Conservation (phyloP, 164 flowering plant genomes). For the Tetrastigma voinierianum region DNA sequence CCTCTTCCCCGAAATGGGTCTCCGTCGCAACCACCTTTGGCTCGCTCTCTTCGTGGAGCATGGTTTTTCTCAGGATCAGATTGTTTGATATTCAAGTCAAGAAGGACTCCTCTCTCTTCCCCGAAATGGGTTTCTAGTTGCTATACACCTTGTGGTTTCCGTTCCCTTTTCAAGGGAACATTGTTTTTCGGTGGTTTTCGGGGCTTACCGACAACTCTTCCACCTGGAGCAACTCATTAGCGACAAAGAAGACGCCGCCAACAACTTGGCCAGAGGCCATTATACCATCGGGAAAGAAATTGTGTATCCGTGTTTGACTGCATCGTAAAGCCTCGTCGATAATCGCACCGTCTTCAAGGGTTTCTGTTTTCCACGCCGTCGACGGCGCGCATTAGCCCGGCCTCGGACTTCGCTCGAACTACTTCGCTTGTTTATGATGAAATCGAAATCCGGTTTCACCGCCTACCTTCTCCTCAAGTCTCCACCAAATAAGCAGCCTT, state of each 20-base stretch:
- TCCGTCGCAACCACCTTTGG: too few species aligned
- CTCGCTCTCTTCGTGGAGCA: too few species aligned
- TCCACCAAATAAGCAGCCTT: constrained; percentile 71
- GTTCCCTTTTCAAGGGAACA: too few species aligned
- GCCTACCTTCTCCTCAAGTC: constrained; percentile 73
- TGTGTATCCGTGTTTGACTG: constrained; percentile 68
- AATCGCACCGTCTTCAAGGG: constrained; percentile 73
- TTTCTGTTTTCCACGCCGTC: constrained; percentile 68
- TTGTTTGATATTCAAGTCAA: too few species aligned
- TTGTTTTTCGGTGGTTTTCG: too few species aligned
- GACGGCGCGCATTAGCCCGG: constrained; percentile 82
- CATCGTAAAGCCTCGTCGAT: constrained; percentile 64
- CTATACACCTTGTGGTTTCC: too few species aligned
- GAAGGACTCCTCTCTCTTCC: too few species aligned
- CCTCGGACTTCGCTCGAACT: constrained; percentile 62
- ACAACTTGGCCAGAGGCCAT: constrained; percentile 66
- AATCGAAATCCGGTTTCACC: constrained; percentile 56
- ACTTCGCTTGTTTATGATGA: constrained; percentile 58
- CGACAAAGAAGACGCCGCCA: constrained; percentile 69
- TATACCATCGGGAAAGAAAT: constrained; percentile 75
- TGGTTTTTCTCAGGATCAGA: too few species aligned
- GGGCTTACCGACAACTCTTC: constrained; percentile 62
- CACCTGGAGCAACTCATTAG: constrained; percentile 70
- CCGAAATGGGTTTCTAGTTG: too few species aligned
- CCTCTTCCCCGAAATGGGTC: too few species aligned